These are phyloP conservation scores for Diplodia sapinea DNA, from an alignment of 2,329 filamentous ascomycete genomes.

Conservation along the genomic window DNA sequence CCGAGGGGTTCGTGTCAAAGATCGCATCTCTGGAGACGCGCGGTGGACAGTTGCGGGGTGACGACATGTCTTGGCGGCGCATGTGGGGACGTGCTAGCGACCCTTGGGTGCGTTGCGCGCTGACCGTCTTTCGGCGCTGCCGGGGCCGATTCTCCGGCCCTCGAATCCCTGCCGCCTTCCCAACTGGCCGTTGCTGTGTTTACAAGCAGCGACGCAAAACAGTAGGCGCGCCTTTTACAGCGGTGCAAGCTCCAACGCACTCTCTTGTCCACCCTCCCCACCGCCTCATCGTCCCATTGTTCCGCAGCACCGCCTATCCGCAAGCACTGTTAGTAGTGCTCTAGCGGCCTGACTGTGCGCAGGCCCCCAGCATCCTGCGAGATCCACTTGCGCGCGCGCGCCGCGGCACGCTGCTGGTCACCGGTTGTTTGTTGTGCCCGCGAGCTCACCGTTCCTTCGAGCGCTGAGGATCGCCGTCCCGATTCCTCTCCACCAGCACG, in stretches of 20 bases:
- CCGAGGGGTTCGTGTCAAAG: neutral
- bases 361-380: constrained; percentile 36
- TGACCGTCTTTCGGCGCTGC: constrained; percentile 1
- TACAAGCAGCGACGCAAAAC: constrained; percentile 3
- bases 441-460: constrained; percentile 26
- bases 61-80: constrained; percentile 4
- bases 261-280: constrained; percentile 21
- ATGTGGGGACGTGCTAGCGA: constrained; percentile 3
- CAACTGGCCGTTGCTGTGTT: constrained; percentile 13
- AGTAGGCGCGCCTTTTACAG: constrained; percentile 21
- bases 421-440: constrained; percentile 21
- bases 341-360: constrained; percentile 37
- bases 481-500: constrained; percentile 21
- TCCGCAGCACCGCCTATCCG: constrained; percentile 45
- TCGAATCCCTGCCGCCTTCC: constrained; percentile 1
- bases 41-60: constrained; percentile 13
- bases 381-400: constrained; percentile 33
- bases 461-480: constrained; percentile 21
- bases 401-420: constrained; percentile 13
- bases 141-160: neutral
- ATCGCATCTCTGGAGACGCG: constrained; percentile 26
- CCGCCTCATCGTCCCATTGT: constrained; percentile 45
- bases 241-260: constrained; percentile 32
- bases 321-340: constrained; percentile 46
- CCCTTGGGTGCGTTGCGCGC: neutral